These are phyloP conservation scores for Hypholoma sublateritium DNA, from an alignment of 768 basidiomycete genomes.

Conservation along the genomic window DNA sequence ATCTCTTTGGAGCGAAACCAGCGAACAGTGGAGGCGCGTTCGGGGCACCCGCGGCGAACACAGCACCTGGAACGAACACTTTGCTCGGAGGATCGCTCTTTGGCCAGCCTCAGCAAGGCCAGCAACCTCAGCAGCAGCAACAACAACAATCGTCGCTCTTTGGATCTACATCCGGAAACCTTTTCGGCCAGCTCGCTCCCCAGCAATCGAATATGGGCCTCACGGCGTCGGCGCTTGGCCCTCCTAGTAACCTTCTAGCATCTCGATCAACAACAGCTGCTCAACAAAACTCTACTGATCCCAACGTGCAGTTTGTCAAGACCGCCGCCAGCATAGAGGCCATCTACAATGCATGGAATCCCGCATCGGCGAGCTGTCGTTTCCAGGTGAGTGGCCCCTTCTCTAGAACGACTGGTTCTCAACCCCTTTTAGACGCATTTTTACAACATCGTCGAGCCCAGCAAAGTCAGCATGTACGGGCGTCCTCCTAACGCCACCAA, in stretches of 20 bases:
- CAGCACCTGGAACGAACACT: slow-evolving; percentile 16
- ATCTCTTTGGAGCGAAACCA: slow-evolving; percentile 23
- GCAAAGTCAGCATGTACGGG: slow-evolving; percentile 61
- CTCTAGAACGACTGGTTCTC: neutral
- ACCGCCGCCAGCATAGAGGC: slow-evolving; percentile 60
- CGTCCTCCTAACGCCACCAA: slow-evolving; percentile 73
- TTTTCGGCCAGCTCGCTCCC: slow-evolving; percentile 25
- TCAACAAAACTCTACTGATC: slow-evolving; percentile 53
- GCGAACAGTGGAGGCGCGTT: slow-evolving; percentile 22
- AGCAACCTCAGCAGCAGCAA: slow-evolving; percentile 23
- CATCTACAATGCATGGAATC: slow-evolving; percentile 71
- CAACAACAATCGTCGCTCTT: slow-evolving; percentile 29
- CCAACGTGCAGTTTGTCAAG: slow-evolving; percentile 55
- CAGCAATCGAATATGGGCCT: slow-evolving; percentile 21
- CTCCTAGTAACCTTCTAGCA: slow-evolving; percentile 32
- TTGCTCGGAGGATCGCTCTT: slow-evolving; percentile 26
- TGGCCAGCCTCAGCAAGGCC: slow-evolving; percentile 19
- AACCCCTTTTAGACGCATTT: slow-evolving; percentile 61
- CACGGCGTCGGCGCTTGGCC: slow-evolving; percentile 30
- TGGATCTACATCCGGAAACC: slow-evolving; percentile 27
- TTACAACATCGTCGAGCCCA: slow-evolving; percentile 80
- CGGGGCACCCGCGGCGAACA: slow-evolving; percentile 18
- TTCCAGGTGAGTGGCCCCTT: slow-evolving; percentile 62
- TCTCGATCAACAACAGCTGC: slow-evolving; percentile 36
- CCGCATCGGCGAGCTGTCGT: slow-evolving; percentile 64